These are phyloP conservation scores for Pyrenopolyporus hunteri DNA, from an alignment of 495 filamentous ascomycete species.

Conservation along the genomic window DNA sequence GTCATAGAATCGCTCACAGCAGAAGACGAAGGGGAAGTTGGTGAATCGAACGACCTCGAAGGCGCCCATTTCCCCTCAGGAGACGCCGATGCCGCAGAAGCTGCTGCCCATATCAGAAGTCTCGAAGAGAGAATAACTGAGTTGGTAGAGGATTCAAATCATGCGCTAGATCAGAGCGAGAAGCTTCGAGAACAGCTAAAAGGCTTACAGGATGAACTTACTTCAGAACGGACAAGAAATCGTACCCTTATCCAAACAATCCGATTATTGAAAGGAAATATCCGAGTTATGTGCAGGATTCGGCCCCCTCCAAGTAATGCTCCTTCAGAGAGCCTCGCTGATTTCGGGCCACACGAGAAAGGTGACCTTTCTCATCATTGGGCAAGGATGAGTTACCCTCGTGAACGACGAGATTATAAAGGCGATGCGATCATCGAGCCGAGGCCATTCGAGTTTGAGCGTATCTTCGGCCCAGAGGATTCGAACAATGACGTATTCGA, in stretches of 20 bases:
- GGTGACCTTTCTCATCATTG: slow-evolving; percentile 4
- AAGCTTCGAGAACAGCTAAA: too few relatives aligned
- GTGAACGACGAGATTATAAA: slow-evolving; percentile 69
- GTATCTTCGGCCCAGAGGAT: slow-evolving; percentile 77
- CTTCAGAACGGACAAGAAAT: neutral
- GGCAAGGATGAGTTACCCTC: slow-evolving; percentile 5
- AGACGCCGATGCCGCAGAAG: too few relatives aligned
- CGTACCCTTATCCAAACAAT: slow-evolving; percentile 81
- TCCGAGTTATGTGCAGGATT: slow-evolving; percentile 94
- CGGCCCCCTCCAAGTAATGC: slow-evolving; percentile 70
- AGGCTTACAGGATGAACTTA: too few relatives aligned
- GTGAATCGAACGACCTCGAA: too few relatives aligned
- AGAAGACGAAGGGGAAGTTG: too few relatives aligned
- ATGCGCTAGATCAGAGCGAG: too few relatives aligned
- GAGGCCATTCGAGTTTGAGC: slow-evolving; percentile 85
- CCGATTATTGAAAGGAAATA: slow-evolving; percentile 93
- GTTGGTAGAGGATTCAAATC: too few relatives aligned
- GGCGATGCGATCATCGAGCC: slow-evolving; percentile 60
- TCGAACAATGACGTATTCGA: slow-evolving; percentile 86
- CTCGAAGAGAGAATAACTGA: too few relatives aligned
- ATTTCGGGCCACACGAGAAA: slow-evolving; percentile 16
- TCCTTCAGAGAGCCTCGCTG: slow-evolving; percentile 15
- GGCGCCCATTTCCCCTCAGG: too few relatives aligned
- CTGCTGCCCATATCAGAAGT: too few relatives aligned
- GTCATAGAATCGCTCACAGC: too few relatives aligned